Base-by-base conservation (phyloP, 305 asterid species). In the Plantago rigida region DNA sequence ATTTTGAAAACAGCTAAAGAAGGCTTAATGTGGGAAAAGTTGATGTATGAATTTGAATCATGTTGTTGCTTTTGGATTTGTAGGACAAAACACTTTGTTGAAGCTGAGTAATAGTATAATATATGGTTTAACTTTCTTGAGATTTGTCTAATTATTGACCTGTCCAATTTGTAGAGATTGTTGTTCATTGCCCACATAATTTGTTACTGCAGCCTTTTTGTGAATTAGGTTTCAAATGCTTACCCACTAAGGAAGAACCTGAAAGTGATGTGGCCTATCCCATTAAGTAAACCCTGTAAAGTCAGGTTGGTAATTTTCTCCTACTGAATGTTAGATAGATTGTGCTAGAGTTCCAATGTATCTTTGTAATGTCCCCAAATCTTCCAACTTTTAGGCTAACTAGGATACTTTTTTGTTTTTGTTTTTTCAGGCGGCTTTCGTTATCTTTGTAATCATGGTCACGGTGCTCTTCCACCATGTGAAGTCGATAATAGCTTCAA, bases 171-270 rank as follows among this genome's bases (percentile, higher is more conserved):
- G 53, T 61, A 19, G 59, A 2, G 6, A 31, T 31, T 31, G 41
- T 75, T 81, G 41, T 75, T 81, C 71, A 69, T 64, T 34, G 72
- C 77, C 11, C 2, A 13, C 8, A 11, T 11, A 12, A 3, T 52
- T 31, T 56, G 39, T 60, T 51, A 47, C 62, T 29, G 59, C 54
- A 56, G 56, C 15, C 44, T 63, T 55, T 62, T 65, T 9, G 17
- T 47, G 17, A 48, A 64, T 54, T 29, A 10, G 26, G 59, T 46
- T 64, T 29, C 45, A 31, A 46, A 77, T 80, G 61, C 93, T 87
- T 84, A 65, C 76, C 68, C 84, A 76, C 53, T 84, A 87, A 87
- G 95, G 56, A 81, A 86, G 70, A 60, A 71, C 60, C 14, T 22
- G 62, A 58, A 55, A 58, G 56, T 34, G 13, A 26, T 58, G 60